Base-by-base conservation (phyloP, 2,329 filamentous ascomycete genomes). In the Piedraia hortae region DNA sequence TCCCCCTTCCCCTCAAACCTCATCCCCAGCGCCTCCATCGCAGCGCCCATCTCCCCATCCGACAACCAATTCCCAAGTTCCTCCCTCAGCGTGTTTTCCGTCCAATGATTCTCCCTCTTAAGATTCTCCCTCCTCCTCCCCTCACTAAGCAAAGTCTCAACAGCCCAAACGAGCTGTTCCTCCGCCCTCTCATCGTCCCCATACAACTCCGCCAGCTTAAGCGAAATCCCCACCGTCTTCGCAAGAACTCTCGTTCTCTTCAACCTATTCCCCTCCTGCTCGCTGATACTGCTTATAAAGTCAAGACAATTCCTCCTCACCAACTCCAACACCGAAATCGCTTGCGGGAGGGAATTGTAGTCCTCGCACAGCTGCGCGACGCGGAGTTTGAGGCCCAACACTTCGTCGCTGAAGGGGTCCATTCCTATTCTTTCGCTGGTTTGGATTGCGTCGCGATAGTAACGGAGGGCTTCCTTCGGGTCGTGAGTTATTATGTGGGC, bases 351-450 rank as follows among this genome's bases (percentile, higher is more conserved):
- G 35, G 70, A 62, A 14, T 66, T 57, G 9, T 74, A 61, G 37
- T 70, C 68, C 45, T 91, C 75, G 29, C 90, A 56, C 55, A 89
- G 65, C 6, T 59, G 57, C 1, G 75, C 66, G 5, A 89, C 55
- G 40, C 80, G 66, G 22, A 93, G 67, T 38, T 78, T 75, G 23
- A 93, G 66, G 5, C 85, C 85, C 33, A 91, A 56, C 15, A 91
- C 68, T 42, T 91, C 80, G 34, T 91, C 73, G 3, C 73, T 80
- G 41, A 80, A 88, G 0, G 74, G 75, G 39, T 93, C 77, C 50
- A 97, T 62, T 0, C 66, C 64, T 22, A 71, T 39, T 36, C 75
- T 65, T 21, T 65, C 51, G 26, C 77, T 77, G 22, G 70, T 56
- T 29, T 66, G 54, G 26, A 93, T 53, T 3, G 80, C 78, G 31